phyloP scores from a whole-genome alignment of 192 early-diverging fungal genomes.

The Geranomyces michiganensis region DNA sequence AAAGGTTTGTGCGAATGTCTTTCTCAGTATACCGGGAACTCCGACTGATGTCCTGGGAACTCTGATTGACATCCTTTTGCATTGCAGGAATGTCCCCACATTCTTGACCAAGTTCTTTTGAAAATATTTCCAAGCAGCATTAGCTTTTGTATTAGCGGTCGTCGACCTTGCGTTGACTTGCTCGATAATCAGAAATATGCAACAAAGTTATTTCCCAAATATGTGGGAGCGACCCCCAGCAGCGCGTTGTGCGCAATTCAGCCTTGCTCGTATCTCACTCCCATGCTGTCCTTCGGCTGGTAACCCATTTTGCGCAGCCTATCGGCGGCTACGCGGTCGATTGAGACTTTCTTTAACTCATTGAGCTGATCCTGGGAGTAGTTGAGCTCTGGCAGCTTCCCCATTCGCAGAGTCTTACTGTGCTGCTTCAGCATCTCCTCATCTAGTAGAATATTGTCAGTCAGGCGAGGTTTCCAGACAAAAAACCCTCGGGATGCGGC shows the following conservation, averaged over 20 bases:
- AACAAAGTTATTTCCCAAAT: no score
- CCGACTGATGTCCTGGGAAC: no score
- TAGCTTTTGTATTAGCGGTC: no score
- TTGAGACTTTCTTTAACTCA: slow-evolving; percentile 49
- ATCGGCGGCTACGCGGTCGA: slow-evolving; percentile 48
- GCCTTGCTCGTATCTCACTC: slow-evolving; percentile 48
- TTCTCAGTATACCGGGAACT: no score
- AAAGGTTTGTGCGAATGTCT: not conserved
- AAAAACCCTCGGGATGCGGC: not conserved
- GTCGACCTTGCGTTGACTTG: no score
- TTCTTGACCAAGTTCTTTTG: not conserved
- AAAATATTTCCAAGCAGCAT: not conserved
- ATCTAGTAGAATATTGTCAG: not conserved
- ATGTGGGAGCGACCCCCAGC: no score
- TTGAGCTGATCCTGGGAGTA: slow-evolving; percentile 42
- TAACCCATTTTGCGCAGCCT: slow-evolving; percentile 48
- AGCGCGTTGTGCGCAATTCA: not conserved
- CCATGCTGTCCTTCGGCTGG: slow-evolving; percentile 45
- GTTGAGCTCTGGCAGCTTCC: slow-evolving; percentile 31
- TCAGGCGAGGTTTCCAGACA: not conserved
- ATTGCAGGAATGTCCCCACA: not conserved
- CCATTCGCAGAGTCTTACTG: slow-evolving; percentile 14
- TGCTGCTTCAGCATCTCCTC: slow-evolving; percentile 27
- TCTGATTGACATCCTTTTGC: no score
- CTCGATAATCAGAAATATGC: no score